Conservation (phyloP, 129 eudicot species). For the Artemisia tridentata region DNA sequence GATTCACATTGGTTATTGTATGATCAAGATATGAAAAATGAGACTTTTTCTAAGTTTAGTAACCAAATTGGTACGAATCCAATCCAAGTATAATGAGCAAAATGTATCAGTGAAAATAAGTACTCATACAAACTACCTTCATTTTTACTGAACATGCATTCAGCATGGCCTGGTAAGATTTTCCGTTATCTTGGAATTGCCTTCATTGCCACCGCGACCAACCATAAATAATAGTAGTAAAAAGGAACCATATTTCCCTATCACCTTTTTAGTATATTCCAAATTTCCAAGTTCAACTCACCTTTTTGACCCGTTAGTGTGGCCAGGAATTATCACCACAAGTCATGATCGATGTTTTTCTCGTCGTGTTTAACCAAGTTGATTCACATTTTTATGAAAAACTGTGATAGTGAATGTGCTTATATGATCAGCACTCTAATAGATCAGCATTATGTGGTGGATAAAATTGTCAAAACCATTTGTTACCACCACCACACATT, state of each 20-base stretch:
- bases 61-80: no score
- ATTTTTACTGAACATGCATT: no score
- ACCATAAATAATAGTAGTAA: not conserved
- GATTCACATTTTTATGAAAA: not conserved
- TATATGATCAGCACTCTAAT: not conserved
- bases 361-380: not conserved
- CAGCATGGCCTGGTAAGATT: no score
- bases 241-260: constrained; percentile 1
- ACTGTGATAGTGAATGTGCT: not conserved
- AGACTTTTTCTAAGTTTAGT: no score
- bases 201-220: not conserved
- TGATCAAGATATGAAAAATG: no score
- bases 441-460: constrained; percentile 17
- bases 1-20: no score
- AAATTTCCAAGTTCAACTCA: constrained; percentile 17
- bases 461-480: constrained; percentile 2
- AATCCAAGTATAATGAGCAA: no score
- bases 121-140: no score
- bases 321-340: constrained; percentile 26
- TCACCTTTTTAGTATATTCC: constrained; percentile 18
- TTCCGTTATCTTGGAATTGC: not conserved
- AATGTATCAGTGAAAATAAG: no score
- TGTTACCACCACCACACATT: constrained; percentile 11
- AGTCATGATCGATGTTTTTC: not conserved
- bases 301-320: constrained; percentile 20